These are phyloP conservation scores for Globisporangium megalacanthum DNA, from an alignment of 352 stramenopile genomes.

Conservation along the genomic window DNA sequence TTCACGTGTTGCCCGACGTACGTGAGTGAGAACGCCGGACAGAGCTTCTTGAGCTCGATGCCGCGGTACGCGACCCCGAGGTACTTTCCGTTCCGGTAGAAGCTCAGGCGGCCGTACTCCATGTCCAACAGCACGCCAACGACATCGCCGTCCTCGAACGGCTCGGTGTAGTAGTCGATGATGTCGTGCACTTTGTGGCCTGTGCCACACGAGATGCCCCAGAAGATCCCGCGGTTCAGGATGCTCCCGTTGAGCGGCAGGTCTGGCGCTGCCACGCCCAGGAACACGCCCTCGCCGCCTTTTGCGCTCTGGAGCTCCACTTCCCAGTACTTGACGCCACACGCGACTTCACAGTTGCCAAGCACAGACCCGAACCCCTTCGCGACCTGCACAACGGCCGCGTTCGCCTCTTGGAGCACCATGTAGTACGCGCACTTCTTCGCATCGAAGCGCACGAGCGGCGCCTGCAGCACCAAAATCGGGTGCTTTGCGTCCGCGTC, in stretches of 20 bases:
- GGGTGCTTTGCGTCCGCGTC: conserved; percentile 52
- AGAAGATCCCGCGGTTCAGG: conserved; percentile 59
- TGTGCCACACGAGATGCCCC: conserved; percentile 64
- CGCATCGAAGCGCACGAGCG: conserved; percentile 54
- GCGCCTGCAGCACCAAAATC: conserved; percentile 66
- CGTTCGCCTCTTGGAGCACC: conserved; percentile 48
- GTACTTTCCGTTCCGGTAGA: conserved; percentile 73
- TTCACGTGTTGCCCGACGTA: conserved; percentile 62
- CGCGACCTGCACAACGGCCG: conserved; percentile 42
- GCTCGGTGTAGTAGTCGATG: conserved; percentile 68
- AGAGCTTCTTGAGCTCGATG: conserved; percentile 53
- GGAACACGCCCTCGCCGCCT: conserved; percentile 64
- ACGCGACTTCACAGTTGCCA: conserved; percentile 43
- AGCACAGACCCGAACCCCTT: conserved; percentile 64
- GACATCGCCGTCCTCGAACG: conserved; percentile 70
- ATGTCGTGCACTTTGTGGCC: conserved; percentile 74
- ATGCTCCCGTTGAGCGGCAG: conserved; percentile 54
- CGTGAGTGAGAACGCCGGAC: conserved; percentile 66
- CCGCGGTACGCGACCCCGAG: conserved; percentile 69
- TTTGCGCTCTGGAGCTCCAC: conserved; percentile 45
- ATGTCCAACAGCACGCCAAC: conserved; percentile 74
- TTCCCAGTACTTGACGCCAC: conserved; percentile 84
- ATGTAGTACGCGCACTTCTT: conserved; percentile 57
- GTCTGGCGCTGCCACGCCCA: conserved; percentile 52
- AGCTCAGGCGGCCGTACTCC: conserved; percentile 64